Evolutionary conservation across 1,139 yeast species (phyloP).

Genomic region (Pneumocystis carinii): DNA sequence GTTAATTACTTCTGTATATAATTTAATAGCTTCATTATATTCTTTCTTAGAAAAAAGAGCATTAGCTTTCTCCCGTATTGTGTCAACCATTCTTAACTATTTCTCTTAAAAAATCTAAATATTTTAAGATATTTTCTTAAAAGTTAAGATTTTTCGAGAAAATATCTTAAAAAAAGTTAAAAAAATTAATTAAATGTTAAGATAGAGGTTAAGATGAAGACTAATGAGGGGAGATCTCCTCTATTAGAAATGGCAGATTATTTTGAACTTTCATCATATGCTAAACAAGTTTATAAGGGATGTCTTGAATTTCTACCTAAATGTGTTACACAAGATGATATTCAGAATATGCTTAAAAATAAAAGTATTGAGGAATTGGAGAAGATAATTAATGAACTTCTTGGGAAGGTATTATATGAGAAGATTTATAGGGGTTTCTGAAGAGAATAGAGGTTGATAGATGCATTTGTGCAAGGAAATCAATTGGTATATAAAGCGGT

Average conservation of each 20-base stretch:
- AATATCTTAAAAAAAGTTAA: too few relatives aligned
- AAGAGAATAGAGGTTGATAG: neutral
- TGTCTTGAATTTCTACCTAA: neutral
- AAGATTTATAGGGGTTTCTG: neutral
- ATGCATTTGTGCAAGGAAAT: neutral
- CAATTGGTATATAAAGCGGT: neutral
- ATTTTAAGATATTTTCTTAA: neutral
- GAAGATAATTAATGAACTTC: neutral
- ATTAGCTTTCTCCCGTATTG: slow-evolving; percentile 27
- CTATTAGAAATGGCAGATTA: neutral
- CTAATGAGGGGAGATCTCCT: neutral
- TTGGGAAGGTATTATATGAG: neutral
- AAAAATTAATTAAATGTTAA: too few relatives aligned
- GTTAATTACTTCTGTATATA: slow-evolving; percentile 39
- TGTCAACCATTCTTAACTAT: neutral
- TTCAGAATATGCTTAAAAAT: neutral
- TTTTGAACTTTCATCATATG: neutral
- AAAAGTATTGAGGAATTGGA: neutral
- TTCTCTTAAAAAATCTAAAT: neutral
- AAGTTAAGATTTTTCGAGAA: neutral
- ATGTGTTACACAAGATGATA: neutral
- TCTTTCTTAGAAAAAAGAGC: slow-evolving; percentile 83
- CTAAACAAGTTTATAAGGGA: slow-evolving; percentile 17
- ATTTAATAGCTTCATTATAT: slow-evolving; percentile 61
- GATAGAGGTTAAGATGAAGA: neutral